Base-by-base conservation (phyloP, 129 eudicot genomes). In the Tagetes erecta region DNA sequence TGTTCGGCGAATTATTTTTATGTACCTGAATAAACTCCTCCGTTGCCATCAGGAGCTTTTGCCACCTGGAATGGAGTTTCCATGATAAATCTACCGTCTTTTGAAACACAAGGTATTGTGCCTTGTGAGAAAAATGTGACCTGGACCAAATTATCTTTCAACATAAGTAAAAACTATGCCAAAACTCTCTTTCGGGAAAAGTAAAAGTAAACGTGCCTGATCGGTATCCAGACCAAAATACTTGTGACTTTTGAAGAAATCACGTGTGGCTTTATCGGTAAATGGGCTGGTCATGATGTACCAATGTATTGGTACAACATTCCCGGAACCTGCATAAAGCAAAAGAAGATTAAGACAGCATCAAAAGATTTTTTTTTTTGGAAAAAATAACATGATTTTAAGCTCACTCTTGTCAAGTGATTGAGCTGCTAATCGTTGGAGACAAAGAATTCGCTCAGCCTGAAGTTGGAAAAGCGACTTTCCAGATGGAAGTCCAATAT, bases 261-360 rank as follows among this genome's bases (percentile, higher is more conserved):
- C 88, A 60, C 90, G 97, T 46, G 92, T 95, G 67, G 92, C 59
- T 73, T 91, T 91, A 84, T 95, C 96, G 40, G 97, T 95, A 68
- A 95, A 91, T 8, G 99, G 97, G 83, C 99, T 95, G 14, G 99
- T 95, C 99, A 95, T 95, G 83, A 95, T 85, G 90, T 95, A 95
- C 99, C 99, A 95, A 80, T 84, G 94, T 75, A 95, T 88, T 39
- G 90, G 95, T 42, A 78, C 70, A 72, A 78, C 40, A 64, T 63
- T 72, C 49, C 80, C 67, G 51, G 90, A 84, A 38, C 92, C 98
- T 93, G 76, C 79, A 78, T 44, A 56, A 64, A 64, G 45, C 70
- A 67, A 50, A 52, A 81, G 31, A 72, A 3, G 60, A 73, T 67
- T 42, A 93, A 62, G 71, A 77, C 53, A 33, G 4, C 35, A 33